Conservation (phyloP, 352 stramenopile species). For the Peronosclerospora sorghi region DNA sequence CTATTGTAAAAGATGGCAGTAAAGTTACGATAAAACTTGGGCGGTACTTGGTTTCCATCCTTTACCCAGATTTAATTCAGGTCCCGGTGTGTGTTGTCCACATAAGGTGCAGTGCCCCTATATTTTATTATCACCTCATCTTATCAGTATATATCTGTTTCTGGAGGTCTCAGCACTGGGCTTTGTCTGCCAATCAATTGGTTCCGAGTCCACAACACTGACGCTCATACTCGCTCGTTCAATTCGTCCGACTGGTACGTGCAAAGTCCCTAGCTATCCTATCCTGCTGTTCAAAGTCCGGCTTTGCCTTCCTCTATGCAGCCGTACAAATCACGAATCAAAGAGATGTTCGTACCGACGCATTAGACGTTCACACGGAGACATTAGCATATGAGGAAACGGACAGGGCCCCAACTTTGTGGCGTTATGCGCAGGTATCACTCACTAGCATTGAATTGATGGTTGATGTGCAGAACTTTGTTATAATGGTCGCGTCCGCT, state of each 20-base stretch:
- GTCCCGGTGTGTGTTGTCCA: too few species aligned
- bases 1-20: too few species aligned
- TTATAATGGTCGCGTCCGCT: conserved; percentile 84
- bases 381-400: conserved; percentile 1
- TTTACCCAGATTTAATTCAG: too few species aligned
- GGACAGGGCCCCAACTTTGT: background rate
- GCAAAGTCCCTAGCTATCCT: background rate
- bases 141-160: conserved; percentile 22
- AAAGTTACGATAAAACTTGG: too few species aligned
- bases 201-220: conserved; percentile 23
- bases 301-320: background rate
- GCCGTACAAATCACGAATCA: background rate
- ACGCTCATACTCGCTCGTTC: conserved; percentile 68
- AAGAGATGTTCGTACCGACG: too few species aligned
- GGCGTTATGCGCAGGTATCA: conserved; percentile 1
- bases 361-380: conserved; percentile 1
- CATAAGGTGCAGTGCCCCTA: too few species aligned
- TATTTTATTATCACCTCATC: too few species aligned
- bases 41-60: too few species aligned
- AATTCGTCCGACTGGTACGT: conserved; percentile 84
- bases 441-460: conserved; percentile 5
- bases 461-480: conserved; percentile 46
- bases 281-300: background rate
- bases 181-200: conserved; percentile 73
- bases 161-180: conserved; percentile 16